Conservation (phyloP, 306 rosid genomes). For the Cicer chorassanicum region DNA sequence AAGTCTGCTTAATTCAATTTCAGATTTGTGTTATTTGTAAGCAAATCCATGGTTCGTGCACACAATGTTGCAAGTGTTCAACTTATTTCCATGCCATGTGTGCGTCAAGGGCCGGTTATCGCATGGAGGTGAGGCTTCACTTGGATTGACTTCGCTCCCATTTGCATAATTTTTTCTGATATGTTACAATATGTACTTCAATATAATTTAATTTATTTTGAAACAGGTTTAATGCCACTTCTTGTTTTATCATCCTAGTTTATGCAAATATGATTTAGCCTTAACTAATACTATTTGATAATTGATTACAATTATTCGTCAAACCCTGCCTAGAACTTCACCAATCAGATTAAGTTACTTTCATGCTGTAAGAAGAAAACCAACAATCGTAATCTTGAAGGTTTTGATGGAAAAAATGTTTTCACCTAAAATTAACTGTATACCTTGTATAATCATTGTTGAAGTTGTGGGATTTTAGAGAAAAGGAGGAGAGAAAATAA, state of each 20-base stretch:
- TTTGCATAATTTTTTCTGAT: slow-evolving; percentile 31
- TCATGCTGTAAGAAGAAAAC: background rate
- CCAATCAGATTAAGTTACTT: slow-evolving; percentile 3
- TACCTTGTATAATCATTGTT: background rate
- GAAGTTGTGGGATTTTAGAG: too few species aligned
- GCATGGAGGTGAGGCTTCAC: slow-evolving; percentile 76
- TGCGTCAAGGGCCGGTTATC: slow-evolving; percentile 95
- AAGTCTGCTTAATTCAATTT: slow-evolving; percentile 43
- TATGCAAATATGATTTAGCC: background rate
- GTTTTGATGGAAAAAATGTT: background rate
- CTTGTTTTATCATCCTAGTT: slow-evolving; percentile 7
- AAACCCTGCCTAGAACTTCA: slow-evolving; percentile 6
- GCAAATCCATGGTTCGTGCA: slow-evolving; percentile 94
- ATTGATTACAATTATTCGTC: background rate
- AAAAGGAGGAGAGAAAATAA: too few species aligned
- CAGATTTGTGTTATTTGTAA: slow-evolving; percentile 93
- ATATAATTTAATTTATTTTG: slow-evolving; percentile 26
- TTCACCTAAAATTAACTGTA: slow-evolving; percentile 4
- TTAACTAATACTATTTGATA: background rate
- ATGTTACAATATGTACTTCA: background rate
- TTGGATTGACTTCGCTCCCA: slow-evolving; percentile 1
- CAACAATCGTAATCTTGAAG: background rate
- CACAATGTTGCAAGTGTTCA: slow-evolving; percentile 90
- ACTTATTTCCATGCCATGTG: slow-evolving; percentile 97
- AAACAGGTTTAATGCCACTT: slow-evolving; percentile 5